Conservation (phyloP, 768 basidiomycete genomes). For the Albatrellus ellisii region DNA sequence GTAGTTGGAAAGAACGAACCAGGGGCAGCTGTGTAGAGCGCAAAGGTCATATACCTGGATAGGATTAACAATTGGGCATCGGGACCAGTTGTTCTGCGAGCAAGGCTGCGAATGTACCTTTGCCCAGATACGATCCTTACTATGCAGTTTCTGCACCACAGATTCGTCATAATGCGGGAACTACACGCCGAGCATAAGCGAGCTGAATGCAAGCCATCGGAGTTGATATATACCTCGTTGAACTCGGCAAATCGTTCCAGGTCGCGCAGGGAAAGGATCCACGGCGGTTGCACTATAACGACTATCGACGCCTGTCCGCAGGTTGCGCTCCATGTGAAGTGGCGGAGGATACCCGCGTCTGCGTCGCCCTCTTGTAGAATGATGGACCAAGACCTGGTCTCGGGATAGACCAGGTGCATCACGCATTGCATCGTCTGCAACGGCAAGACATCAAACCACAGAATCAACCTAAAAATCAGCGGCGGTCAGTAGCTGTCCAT, state of each 20-base stretch:
- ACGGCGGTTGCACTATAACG: conserved; percentile 12
- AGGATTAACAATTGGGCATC: not conserved
- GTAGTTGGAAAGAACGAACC: conserved; percentile 16
- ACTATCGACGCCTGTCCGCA: conserved; percentile 4
- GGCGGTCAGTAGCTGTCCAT: too few relatives aligned
- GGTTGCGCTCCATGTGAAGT: conserved; percentile 7
- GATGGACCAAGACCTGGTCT: conserved; percentile 6
- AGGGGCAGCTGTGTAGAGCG: conserved; percentile 9
- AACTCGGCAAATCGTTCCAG: not conserved
- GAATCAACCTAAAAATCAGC: not conserved
- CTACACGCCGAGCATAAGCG: not conserved
- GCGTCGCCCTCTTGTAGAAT: conserved; percentile 7
- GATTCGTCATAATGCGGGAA: conserved; percentile 6
- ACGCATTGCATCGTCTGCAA: conserved; percentile 8
- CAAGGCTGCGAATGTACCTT: too few relatives aligned
- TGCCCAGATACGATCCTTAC: conserved; percentile 11
- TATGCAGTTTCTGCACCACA: not conserved
- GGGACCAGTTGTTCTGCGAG: too few relatives aligned
- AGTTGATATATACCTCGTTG: not conserved
- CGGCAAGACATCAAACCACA: conserved; percentile 9
- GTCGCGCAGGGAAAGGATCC: conserved; percentile 3
- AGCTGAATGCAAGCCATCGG: not conserved
- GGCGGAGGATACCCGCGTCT: conserved; percentile 5
- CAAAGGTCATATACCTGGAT: conserved; percentile 14
- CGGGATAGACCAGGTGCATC: conserved; percentile 8